Percentiles rank a stretch among this genome's conserved stretches.
phyloP scores from a whole-genome alignment of 345 rosid species.

The Orychophragmus violaceus region DNA sequence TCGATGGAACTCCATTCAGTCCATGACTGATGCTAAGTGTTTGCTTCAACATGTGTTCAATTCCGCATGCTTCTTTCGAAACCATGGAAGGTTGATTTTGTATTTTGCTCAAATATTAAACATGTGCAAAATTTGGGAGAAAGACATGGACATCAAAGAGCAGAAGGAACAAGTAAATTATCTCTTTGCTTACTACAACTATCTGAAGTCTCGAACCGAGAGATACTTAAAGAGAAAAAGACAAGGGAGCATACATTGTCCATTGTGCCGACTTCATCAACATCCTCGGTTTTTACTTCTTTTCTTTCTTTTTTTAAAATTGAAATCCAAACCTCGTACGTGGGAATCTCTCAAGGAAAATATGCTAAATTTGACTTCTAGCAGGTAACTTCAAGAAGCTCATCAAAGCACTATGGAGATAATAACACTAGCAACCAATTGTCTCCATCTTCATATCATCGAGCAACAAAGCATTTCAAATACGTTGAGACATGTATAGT shows the following conservation, averaged over 20 bases:
- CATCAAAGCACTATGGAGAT: constrained; percentile 42
- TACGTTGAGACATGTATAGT: constrained; percentile 44
- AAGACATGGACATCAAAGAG: constrained; percentile 57
- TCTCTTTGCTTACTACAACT: constrained; percentile 47
- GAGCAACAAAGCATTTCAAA: constrained; percentile 70
- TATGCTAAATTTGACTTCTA: background rate
- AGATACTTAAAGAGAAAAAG: constrained; percentile 51
- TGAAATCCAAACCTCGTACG: background rate
- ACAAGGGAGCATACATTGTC: constrained; percentile 61
- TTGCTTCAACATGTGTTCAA: constrained; percentile 67
- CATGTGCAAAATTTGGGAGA: constrained; percentile 68
- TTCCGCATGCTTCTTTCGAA: constrained; percentile 58
- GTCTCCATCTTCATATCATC: constrained; percentile 51
- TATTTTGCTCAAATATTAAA: background rate
- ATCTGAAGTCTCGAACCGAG: constrained; percentile 56
- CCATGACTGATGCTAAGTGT: constrained; percentile 66
- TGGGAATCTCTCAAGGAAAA: background rate
- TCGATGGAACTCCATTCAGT: constrained; percentile 61
- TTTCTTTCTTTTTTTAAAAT: background rate
- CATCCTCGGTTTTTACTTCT: constrained; percentile 35
- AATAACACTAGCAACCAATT: constrained; percentile 32
- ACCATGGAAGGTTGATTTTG: constrained; percentile 15
- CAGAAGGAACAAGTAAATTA: constrained; percentile 59
- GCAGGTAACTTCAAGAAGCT: constrained; percentile 43
- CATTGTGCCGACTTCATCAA: constrained; percentile 42